These are phyloP conservation scores for Colletotrichum echinochloae DNA, from an alignment of 2,329 filamentous ascomycete genomes.

Conservation along the genomic window DNA sequence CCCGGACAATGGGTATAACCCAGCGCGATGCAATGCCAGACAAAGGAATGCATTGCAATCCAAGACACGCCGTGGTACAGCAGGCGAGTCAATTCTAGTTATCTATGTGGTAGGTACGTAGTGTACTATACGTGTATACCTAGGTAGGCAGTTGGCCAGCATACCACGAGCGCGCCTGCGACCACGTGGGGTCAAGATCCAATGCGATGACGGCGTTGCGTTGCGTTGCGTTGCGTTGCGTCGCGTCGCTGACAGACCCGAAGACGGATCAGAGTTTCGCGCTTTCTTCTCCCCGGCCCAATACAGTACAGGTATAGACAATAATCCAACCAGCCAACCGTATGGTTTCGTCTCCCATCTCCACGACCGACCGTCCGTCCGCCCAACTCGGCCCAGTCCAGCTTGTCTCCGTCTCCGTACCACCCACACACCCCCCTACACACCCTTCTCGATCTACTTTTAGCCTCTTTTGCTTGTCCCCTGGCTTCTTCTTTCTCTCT, in stretches of 20 bases:
- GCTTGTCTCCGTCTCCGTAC: too few species aligned
- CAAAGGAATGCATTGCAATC: constrained; percentile 3
- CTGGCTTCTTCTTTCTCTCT: neutral
- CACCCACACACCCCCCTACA: neutral
- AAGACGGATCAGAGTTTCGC: neutral
- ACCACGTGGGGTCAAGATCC: constrained; percentile 32
- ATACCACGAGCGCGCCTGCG: constrained; percentile 19
- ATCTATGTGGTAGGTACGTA: too few species aligned
- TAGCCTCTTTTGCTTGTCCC: constrained; percentile 24
- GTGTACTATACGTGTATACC: too few species aligned
- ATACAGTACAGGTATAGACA: too few species aligned
- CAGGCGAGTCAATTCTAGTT: too few species aligned
- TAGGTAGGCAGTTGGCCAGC: too few species aligned
- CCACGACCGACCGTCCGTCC: constrained; percentile 7
- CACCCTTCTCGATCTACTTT: constrained; percentile 30
- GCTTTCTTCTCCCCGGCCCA: neutral
- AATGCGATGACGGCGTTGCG: constrained; percentile 13
- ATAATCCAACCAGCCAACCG: neutral
- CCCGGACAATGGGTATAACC: constrained; percentile 7
- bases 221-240: too few species aligned
- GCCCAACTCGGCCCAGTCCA: too few species aligned
- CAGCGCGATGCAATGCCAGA: constrained; percentile 7
- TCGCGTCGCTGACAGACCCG: constrained; percentile 1
- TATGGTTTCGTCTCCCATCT: constrained; percentile 13
- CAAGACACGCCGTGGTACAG: neutral